phyloP scores from a whole-genome alignment of 129 eudicot genomes.

The Pulicaria dysenterica region DNA sequence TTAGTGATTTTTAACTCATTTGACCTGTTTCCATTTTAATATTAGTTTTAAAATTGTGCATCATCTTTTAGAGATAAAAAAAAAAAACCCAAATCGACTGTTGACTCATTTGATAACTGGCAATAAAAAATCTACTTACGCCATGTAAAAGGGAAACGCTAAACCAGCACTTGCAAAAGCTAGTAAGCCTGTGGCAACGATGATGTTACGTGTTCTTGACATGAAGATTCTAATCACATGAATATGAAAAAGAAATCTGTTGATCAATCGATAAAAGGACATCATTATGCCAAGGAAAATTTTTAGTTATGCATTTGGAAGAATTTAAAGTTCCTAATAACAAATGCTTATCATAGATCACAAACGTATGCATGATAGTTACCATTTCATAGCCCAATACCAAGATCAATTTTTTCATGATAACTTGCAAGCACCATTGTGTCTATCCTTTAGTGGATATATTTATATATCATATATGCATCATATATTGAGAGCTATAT shows the following conservation, averaged over 20 bases:
- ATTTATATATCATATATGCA: background rate
- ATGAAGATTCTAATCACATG: conserved; percentile 36
- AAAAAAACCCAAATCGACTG: background rate
- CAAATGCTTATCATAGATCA: background rate
- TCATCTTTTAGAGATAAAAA: background rate
- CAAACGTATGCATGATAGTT: background rate
- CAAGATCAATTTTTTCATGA: background rate
- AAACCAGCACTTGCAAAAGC: conserved; percentile 88
- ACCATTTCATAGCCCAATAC: background rate
- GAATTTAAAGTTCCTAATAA: background rate
- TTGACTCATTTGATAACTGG: background rate
- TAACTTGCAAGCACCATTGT: background rate
- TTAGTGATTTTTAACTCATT: background rate
- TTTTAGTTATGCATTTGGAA: conserved; percentile 5
- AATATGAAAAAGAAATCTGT: conserved; percentile 29
- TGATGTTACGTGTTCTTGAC: conserved; percentile 76
- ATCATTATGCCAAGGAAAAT: background rate
- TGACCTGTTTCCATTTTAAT: background rate
- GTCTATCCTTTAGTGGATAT: background rate
- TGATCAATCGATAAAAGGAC: conserved; percentile 11
- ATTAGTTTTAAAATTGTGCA: background rate
- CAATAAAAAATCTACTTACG: conserved; percentile 49
- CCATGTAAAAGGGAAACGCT: conserved; percentile 98
- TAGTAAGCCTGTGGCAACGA: conserved; percentile 76
- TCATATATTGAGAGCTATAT: background rate